These are phyloP conservation scores for Poa pratensis DNA, from an alignment of 176 grass and related monocot genomes.

Conservation along the genomic window DNA sequence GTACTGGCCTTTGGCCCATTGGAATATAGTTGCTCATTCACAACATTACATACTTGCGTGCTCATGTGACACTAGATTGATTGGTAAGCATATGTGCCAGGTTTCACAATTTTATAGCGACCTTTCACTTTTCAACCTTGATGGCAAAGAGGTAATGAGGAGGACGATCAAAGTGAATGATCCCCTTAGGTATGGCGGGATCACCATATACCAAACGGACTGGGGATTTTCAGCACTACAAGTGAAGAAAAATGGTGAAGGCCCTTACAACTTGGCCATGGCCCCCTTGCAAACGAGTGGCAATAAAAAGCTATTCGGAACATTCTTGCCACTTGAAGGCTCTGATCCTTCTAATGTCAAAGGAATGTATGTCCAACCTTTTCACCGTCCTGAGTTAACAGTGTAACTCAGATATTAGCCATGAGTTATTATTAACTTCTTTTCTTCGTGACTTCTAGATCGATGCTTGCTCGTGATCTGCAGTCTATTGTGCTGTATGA, in stretches of 20 bases:
- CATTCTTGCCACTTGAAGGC: conserved; percentile 77
- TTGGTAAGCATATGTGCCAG: conserved; percentile 37
- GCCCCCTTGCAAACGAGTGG: conserved; percentile 79
- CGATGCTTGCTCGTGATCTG: conserved; percentile 94
- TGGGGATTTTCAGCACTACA: conserved; percentile 92
- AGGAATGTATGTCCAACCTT: conserved; percentile 78
- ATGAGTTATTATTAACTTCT: conserved; percentile 11
- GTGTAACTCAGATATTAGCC: background rate
- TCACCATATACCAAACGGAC: conserved; percentile 97
- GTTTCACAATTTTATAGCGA: conserved; percentile 94
- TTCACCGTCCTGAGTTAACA: conserved; percentile 10
- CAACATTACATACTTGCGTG: background rate
- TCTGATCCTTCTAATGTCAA: conserved; percentile 69
- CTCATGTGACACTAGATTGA: background rate
- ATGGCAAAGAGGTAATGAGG: conserved; percentile 87
- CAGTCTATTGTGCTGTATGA: conserved; percentile 96
- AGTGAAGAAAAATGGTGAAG: conserved; percentile 91
- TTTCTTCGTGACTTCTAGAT: conserved; percentile 57
- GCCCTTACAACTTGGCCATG: conserved; percentile 90
- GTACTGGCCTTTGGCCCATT: too few relatives aligned
- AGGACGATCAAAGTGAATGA: conserved; percentile 97
- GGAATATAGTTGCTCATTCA: too few relatives aligned
- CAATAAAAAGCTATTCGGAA: conserved; percentile 84
- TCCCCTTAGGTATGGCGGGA: conserved; percentile 76
- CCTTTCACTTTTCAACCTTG: conserved; percentile 82